Evolutionary conservation across 768 basidiomycete species (phyloP).

Genomic region (Leccinum pellstonianum): DNA sequence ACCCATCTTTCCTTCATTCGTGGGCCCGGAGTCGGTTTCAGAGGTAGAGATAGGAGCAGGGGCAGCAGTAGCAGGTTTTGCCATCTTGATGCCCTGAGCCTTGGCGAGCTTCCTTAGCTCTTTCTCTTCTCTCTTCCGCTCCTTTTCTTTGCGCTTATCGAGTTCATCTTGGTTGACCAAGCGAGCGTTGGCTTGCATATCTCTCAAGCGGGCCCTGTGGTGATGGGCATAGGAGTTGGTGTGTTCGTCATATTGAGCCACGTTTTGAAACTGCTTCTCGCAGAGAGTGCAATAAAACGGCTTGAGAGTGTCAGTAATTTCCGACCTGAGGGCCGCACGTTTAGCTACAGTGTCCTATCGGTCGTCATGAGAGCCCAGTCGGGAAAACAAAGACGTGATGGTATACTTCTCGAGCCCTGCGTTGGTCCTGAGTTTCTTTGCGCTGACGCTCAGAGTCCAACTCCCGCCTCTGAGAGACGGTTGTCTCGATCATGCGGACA

Average conservation of each 20-base stretch:
- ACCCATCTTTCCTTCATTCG: slow-evolving; percentile 20
- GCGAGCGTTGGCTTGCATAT: slow-evolving; percentile 76
- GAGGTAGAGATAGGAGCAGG: slow-evolving; percentile 17
- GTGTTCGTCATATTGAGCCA: slow-evolving; percentile 87
- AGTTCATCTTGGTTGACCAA: slow-evolving; percentile 64
- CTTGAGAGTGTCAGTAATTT: slow-evolving; percentile 64
- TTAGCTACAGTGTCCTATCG: slow-evolving; percentile 62
- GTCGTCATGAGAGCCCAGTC: slow-evolving; percentile 10
- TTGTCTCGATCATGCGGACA: slow-evolving; percentile 80
- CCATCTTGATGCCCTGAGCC: slow-evolving; percentile 74
- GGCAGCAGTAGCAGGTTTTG: slow-evolving; percentile 29
- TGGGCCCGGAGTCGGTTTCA: slow-evolving; percentile 16
- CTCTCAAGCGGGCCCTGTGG: slow-evolving; percentile 77
- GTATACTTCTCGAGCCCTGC: slow-evolving; percentile 64
- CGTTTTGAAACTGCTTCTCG: slow-evolving; percentile 85
- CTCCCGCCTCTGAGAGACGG: slow-evolving; percentile 76
- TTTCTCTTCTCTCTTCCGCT: slow-evolving; percentile 81
- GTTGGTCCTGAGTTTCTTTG: slow-evolving; percentile 78
- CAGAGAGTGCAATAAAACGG: slow-evolving; percentile 82
- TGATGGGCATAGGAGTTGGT: slow-evolving; percentile 88
- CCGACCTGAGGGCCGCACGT: slow-evolving; percentile 60
- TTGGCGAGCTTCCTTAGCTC: slow-evolving; percentile 81
- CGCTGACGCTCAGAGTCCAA: slow-evolving; percentile 80
- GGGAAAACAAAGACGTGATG: neutral
- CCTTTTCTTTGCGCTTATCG: slow-evolving; percentile 80